These are phyloP conservation scores for Aristolochia fimbriata DNA, from an alignment of 164 flowering plant species.

Conservation along the genomic window DNA sequence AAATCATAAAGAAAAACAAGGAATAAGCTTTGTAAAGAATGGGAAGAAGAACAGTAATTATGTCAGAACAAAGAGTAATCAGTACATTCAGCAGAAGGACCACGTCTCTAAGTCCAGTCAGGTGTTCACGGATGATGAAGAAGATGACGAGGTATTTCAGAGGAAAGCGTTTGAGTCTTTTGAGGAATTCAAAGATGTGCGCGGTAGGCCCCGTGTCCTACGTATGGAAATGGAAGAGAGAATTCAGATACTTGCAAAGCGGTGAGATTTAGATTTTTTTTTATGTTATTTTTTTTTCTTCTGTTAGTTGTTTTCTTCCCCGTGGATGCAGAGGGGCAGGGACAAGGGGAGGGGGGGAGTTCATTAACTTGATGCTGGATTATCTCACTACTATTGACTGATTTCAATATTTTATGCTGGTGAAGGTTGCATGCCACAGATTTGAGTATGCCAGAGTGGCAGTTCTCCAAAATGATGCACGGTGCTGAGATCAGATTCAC, in stretches of 20 bases:
- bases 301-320: too few species aligned
- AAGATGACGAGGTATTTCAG: slow-evolving; percentile 27
- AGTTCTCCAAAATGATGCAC: slow-evolving; percentile 76
- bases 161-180: slow-evolving; percentile 62
- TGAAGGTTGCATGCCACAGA: slow-evolving; percentile 86
- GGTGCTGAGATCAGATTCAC: slow-evolving; percentile 65
- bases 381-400: not conserved
- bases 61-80: not conserved
- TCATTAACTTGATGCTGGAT: too few species aligned
- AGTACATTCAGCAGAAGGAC: not conserved
- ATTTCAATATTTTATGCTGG: slow-evolving; percentile 18
- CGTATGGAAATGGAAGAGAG: slow-evolving; percentile 74
- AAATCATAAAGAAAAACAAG: slow-evolving; percentile 4
- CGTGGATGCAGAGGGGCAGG: too few species aligned
- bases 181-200: slow-evolving; percentile 35
- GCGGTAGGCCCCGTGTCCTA: slow-evolving; percentile 40
- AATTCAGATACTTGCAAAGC: slow-evolving; percentile 67
- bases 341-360: too few species aligned
- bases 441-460: slow-evolving; percentile 78
- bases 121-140: slow-evolving; percentile 5
- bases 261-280: slow-evolving; percentile 28
- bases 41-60: not conserved
- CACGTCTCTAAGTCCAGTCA: not conserved
- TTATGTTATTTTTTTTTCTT: not conserved
- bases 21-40: not conserved